phyloP scores from a whole-genome alignment of 108 stramenopile species.

The Skeletonema menzelii region DNA sequence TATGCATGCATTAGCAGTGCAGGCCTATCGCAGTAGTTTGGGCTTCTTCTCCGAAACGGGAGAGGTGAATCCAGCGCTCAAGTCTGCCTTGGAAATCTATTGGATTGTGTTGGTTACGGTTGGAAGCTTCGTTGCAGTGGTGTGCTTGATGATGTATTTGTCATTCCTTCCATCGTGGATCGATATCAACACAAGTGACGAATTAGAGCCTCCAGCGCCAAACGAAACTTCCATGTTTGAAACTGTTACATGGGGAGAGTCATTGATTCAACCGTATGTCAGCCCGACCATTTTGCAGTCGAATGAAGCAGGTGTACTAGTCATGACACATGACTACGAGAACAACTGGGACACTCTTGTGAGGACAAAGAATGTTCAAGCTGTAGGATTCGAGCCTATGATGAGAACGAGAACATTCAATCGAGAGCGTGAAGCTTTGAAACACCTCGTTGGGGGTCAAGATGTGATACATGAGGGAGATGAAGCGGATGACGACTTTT shows the following conservation, averaged over 20 bases:
- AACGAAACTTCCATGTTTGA: conserved; percentile 66
- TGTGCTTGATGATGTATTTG: conserved; percentile 63
- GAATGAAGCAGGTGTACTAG: conserved; percentile 72
- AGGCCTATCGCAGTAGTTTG: conserved; percentile 73
- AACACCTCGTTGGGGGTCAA: conserved; percentile 18
- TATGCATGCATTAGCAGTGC: conserved; percentile 76
- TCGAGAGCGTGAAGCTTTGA: conserved; percentile 59
- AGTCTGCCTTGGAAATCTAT: conserved; percentile 56
- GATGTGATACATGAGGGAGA: conserved; percentile 36
- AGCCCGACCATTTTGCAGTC: conserved; percentile 81
- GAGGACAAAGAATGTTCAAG: conserved; percentile 59
- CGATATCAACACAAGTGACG: conserved; percentile 48
- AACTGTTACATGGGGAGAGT: conserved; percentile 66
- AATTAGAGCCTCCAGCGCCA: conserved; percentile 74
- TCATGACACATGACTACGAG: conserved; percentile 44
- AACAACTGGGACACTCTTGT: conserved; percentile 43
- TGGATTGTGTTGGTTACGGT: conserved; percentile 57
- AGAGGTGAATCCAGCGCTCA: conserved; percentile 39
- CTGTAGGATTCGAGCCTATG: conserved; percentile 81
- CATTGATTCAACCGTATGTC: conserved; percentile 61
- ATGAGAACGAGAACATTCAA: conserved; percentile 62
- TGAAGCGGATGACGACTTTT: conserved; percentile 25
- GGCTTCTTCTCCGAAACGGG: conserved; percentile 55
- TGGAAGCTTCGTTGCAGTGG: conserved; percentile 62
- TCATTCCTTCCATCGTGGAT: conserved; percentile 69